Evolutionary conservation across 306 rosid species (phyloP).

Genomic region (Carpinus viminea): DNA sequence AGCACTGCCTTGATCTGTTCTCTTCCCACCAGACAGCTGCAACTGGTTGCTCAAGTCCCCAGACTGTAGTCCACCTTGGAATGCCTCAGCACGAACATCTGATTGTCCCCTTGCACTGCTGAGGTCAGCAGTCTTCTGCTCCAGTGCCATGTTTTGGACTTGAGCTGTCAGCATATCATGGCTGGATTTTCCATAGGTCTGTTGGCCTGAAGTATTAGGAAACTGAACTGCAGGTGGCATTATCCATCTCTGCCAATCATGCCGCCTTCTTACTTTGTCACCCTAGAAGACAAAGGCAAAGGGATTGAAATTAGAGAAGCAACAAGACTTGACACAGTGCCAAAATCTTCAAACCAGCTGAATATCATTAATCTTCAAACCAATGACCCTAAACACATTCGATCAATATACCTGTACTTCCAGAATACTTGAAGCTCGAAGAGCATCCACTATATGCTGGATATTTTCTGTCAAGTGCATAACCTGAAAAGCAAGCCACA

Average conservation of each 20-base stretch:
- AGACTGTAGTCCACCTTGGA: slow-evolving; percentile 29
- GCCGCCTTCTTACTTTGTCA: slow-evolving; percentile 71
- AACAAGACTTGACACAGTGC: background rate
- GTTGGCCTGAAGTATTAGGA: slow-evolving; percentile 36
- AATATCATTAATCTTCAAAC: background rate
- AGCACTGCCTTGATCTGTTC: slow-evolving; percentile 36
- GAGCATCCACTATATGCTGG: slow-evolving; percentile 61
- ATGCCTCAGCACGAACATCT: slow-evolving; percentile 26
- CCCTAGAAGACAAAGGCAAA: slow-evolving; percentile 46
- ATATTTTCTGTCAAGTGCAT: slow-evolving; percentile 66
- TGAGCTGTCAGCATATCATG: slow-evolving; percentile 48
- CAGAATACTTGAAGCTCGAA: slow-evolving; percentile 54
- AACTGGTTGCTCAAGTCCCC: slow-evolving; percentile 35
- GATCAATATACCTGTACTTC: slow-evolving; percentile 68
- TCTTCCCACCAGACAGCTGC: slow-evolving; percentile 38
- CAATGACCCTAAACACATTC: slow-evolving; percentile 14
- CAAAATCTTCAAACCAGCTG: background rate
- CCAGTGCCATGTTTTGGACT: slow-evolving; percentile 49
- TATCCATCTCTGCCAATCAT: slow-evolving; percentile 73
- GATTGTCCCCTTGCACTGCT: slow-evolving; percentile 26
- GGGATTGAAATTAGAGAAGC: slow-evolving; percentile 9
- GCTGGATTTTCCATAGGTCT: slow-evolving; percentile 35
- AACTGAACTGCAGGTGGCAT: slow-evolving; percentile 49
- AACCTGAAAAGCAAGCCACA: slow-evolving; percentile 47
- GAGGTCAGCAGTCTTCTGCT: slow-evolving; percentile 26